phyloP scores from a whole-genome alignment of 2,329 filamentous ascomycete species.

The Diaporthe sp. region DNA sequence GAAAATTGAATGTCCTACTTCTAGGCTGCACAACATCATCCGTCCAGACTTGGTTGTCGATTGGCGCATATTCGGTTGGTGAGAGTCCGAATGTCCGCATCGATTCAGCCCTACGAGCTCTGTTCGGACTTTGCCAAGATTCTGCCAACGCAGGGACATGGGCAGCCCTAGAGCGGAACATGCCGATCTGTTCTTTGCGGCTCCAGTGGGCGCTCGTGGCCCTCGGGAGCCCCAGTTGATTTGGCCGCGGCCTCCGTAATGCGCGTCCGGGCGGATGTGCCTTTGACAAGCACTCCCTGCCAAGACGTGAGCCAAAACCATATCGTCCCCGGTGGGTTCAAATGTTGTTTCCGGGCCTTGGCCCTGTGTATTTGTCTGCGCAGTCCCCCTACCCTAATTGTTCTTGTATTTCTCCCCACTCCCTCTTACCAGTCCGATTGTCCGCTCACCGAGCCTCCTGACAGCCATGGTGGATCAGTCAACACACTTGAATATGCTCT shows the following conservation, averaged over 20 bases:
- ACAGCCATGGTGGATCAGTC: background rate
- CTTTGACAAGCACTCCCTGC: background rate
- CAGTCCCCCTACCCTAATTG: background rate
- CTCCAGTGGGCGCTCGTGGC: slow-evolving; percentile 57
- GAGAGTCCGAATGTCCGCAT: slow-evolving; percentile 47
- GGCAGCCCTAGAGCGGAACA: background rate
- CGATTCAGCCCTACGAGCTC: slow-evolving; percentile 64
- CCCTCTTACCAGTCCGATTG: background rate
- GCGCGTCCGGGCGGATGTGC: background rate
- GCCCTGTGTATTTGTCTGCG: no score
- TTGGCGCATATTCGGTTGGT: slow-evolving; percentile 51
- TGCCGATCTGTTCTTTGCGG: background rate
- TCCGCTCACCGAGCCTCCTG: background rate
- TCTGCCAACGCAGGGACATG: background rate
- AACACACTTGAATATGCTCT: background rate
- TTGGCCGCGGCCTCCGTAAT: background rate
- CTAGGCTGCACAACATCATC: no score
- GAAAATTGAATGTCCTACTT: no score
- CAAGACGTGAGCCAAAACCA: background rate
- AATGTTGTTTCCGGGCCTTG: no score
- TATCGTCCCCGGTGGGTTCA: background rate
- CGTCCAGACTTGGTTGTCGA: slow-evolving; percentile 58
- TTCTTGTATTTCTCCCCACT: background rate
- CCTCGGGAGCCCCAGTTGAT: slow-evolving; percentile 50
- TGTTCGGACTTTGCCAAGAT: background rate